Evolutionary conservation across 306 rosid species (phyloP), one percentile per base, ranked within the genome.

Genomic region (Myrica gale): DNA sequence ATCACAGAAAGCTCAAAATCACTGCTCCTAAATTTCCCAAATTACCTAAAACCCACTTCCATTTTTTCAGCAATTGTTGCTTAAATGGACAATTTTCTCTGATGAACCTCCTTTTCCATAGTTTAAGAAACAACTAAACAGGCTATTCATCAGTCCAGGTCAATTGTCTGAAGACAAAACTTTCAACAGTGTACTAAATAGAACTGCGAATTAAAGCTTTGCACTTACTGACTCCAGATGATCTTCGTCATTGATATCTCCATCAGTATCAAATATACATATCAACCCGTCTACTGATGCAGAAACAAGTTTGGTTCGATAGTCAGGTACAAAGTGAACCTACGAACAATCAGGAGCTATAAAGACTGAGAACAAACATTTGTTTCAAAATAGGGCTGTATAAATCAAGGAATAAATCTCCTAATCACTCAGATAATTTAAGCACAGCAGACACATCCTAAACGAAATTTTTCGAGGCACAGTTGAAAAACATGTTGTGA

Each of bases 271-370:
- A 88, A 92, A 95, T 74, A 89, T 88, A 84, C 97, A 92, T 56
- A 95, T 87, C 92, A 95, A 86, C 58, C 99, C 99, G 81, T 95
- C 99, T 15, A 66, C 92, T 7, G 99, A 92, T 78, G 99, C 97
- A 79, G 99, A 92, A 83, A 90, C 79, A 76, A 95, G 97, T 85
- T 88, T 92, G 88, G 84, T 87, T 80, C 42, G 83, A 72, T 88
- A 89, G 42, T 78, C 85, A 71, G 96, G 99, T 78, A 89, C 82
- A 82, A 92, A 95, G 78, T 92, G 97, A 77, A 95, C 97, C 98
- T 92, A 82, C 63, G 70, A 73, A 78, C 47, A 81, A 81, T 61
- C 26, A 77, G 15, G 42, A 17, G 15, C 11, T 65, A 16, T 42
- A 1, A 20, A 65, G 17, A 65, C 48, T n/a, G 26, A 17, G 48